Conservation (phyloP, 176 grass and related monocot genomes). For the Themeda triandra region DNA sequence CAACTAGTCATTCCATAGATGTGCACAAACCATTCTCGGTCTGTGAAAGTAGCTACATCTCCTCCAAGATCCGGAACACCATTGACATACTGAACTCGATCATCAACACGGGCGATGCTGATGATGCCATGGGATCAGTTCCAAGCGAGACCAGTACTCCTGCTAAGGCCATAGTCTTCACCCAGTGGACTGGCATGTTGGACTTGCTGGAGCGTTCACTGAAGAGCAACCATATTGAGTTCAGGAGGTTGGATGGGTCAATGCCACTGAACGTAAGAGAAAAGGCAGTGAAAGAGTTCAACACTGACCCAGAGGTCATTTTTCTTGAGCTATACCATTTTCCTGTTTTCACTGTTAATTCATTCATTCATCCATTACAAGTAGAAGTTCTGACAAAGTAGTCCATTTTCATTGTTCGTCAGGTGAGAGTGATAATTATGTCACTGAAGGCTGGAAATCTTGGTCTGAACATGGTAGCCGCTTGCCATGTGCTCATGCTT, state of each 20-base stretch:
- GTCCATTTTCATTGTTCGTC: constrained; percentile 35
- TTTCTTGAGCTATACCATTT: not conserved
- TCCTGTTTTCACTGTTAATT: not conserved
- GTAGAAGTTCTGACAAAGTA: not conserved
- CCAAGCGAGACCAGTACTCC: constrained; percentile 25
- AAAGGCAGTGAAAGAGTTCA: constrained; percentile 71
- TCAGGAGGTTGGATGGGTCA: constrained; percentile 73
- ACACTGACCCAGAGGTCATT: constrained; percentile 70
- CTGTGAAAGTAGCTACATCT: constrained; percentile 62
- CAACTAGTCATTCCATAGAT: constrained; percentile 8
- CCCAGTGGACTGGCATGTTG: constrained; percentile 92
- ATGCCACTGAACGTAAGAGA: constrained; percentile 73
- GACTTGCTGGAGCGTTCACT: constrained; percentile 79
- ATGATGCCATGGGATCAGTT: constrained; percentile 15
- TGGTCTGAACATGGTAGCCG: constrained; percentile 73
- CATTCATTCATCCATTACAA: not conserved
- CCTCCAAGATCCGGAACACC: constrained; percentile 64
- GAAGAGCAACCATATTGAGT: constrained; percentile 51
- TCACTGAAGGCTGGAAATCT: constrained; percentile 64
- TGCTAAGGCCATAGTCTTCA: constrained; percentile 82
- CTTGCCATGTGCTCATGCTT: constrained; percentile 67
- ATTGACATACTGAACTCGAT: constrained; percentile 52
- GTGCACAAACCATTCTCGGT: constrained; percentile 31
- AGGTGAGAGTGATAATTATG: constrained; percentile 76
- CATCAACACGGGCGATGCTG: not conserved